Evolutionary conservation across 768 basidiomycete species (phyloP), one percentile per base, ranked within the genome.

Genomic region (Boletus bicolor): DNA sequence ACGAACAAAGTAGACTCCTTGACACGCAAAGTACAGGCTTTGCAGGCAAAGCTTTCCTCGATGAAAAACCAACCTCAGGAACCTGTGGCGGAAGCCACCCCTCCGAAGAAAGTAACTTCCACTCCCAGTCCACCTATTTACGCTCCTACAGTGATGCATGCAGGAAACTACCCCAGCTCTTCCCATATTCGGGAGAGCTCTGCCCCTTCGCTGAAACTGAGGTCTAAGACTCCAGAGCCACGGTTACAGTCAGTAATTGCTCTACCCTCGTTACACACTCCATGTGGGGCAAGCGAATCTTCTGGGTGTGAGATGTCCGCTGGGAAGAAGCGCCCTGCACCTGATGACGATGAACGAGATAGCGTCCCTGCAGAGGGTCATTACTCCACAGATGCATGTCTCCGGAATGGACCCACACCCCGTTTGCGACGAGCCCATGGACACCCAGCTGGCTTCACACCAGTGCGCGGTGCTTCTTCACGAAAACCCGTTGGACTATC

Each of bases 291-390:
- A 63, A 60, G 28, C 52, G 66, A 58, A 48, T 67, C 72, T 39
- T 67, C 75, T 44, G 67, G 46, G 11, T 41, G 73, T 21, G 71
- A 79, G 15, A 56, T 63, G 7, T 78, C 81, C 36, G 64, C 71
- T 30, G 84, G 87, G 32, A 85, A 83, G 74, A 91, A 91, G 66
- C 80, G 89, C 11, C 81, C 82, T 24, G 85, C 83, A 28, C 89
- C 90, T 2, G 89, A 91, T 53, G 89, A 91, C 61, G 87, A 87
- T 58, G 87, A 89, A 48, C 73, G 77, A 59, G 65, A 79, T 69
- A 77, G 79, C 50, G 71, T 86, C 28, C 85, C 87, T 26, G 79
- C 81, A 0, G 87, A 91, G 64, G 86, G 88, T 82, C 73, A 85
- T 79, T 37, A 73, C 75, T 71, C 51, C 38, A 64, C 49, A 43